Evolutionary conservation across 306 rosid genomes (phyloP).

Genomic region (Sindora glabra): DNA sequence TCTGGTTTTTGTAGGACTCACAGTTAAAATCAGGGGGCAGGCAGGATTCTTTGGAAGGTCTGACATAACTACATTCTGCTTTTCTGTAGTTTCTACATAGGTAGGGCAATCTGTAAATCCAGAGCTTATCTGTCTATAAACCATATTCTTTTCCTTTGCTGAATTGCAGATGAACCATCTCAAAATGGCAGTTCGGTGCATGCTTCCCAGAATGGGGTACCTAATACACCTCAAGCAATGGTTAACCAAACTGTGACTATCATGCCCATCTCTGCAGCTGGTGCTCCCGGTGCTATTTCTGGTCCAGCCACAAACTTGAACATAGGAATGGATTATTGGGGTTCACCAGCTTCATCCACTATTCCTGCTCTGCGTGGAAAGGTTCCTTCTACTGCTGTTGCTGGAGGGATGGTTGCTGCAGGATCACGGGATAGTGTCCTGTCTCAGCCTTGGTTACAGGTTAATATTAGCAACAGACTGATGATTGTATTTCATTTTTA

Average conservation of each 20-base stretch:
- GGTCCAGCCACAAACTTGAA: constrained; percentile 92
- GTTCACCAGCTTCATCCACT: constrained; percentile 57
- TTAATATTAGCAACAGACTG: constrained; percentile 14
- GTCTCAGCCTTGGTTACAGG: constrained; percentile 91
- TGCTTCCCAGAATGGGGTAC: constrained; percentile 75
- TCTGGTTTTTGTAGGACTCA: constrained; percentile 53
- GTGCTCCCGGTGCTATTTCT: constrained; percentile 63
- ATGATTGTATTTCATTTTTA: constrained; percentile 9
- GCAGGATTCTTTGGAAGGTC: constrained; percentile 88
- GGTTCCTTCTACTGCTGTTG: constrained; percentile 72
- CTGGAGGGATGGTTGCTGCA: constrained; percentile 62
- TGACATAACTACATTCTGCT: constrained; percentile 10
- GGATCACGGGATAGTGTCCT: constrained; percentile 85
- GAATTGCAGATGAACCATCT: constrained; percentile 60
- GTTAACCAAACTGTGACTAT: constrained; percentile 64
- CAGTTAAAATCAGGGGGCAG: constrained; percentile 75
- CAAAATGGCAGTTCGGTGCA: constrained; percentile 73
- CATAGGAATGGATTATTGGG: constrained; percentile 99
- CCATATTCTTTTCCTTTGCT: constrained; percentile 3
- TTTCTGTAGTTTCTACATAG: constrained; percentile 18
- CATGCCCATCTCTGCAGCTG: constrained; percentile 57
- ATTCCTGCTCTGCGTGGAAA: constrained; percentile 68
- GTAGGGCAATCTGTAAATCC: constrained; percentile 4
- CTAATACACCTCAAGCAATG: constrained; percentile 47
- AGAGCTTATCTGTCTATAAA: background rate